Conservation (phyloP, 2,329 filamentous ascomycete genomes). For the Pseudogymnoascus sp. region DNA sequence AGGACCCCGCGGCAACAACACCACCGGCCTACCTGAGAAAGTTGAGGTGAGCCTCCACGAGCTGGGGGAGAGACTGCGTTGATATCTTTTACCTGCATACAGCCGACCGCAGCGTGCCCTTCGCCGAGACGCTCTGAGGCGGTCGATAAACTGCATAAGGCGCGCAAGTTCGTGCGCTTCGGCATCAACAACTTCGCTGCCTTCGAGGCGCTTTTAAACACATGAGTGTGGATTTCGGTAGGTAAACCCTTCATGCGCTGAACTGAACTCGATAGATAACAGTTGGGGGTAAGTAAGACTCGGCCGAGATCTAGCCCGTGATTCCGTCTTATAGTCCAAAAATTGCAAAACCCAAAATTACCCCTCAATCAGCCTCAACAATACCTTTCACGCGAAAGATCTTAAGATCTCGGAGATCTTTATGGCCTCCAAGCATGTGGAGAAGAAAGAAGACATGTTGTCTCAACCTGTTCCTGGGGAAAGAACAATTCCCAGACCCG, state of each 20-base stretch:
- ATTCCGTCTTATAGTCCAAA: background rate
- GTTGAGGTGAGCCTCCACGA: slow-evolving; percentile 63
- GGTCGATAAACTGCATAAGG: too few relatives aligned
- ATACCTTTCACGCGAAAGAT: background rate
- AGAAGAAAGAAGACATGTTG: background rate
- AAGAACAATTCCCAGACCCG: background rate
- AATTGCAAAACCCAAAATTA: background rate
- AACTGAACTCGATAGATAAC: background rate
- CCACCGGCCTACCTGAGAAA: slow-evolving; percentile 53
- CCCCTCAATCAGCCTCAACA: background rate
- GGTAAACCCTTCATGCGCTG: background rate
- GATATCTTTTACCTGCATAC: too few relatives aligned
- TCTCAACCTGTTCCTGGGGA: background rate
- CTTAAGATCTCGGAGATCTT: background rate
- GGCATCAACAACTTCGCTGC: too few relatives aligned
- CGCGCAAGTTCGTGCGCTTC: too few relatives aligned
- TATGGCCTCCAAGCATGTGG: background rate
- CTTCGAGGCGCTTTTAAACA: too few relatives aligned
- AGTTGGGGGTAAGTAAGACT: background rate
- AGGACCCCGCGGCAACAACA: slow-evolving; percentile 49
- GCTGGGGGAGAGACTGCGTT: slow-evolving; percentile 60
- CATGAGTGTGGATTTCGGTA: too few relatives aligned
- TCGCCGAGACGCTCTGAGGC: too few relatives aligned
- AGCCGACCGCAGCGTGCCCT: too few relatives aligned
- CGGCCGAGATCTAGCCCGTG: background rate